Evolutionary conservation across 345 rosid genomes (phyloP), one percentile per base, ranked within the genome.

Genomic region (Theobroma cacao): DNA sequence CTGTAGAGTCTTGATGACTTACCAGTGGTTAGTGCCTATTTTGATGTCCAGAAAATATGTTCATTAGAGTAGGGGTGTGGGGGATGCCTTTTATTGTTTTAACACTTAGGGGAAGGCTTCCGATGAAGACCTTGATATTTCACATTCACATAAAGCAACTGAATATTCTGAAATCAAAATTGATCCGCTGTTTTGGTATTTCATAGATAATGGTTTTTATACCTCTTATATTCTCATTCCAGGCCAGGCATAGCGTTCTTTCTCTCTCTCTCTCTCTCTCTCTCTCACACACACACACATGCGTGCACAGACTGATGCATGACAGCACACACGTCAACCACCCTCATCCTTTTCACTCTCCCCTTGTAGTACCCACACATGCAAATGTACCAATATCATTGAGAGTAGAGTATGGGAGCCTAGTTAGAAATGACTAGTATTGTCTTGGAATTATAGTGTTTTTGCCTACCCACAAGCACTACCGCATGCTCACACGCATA

Each of bases 1-100:
- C 92, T 1, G 86, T 82, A 17, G 84, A 88, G 41, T 83, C 86
- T 45, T 85, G 61, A 87, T 73, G 61, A 41, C 38, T 60, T 75
- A 62, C 55, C 45, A n/a, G 33, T 73, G 84, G 91, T 89, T 63
- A 68, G 82, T 82, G n/a, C 30, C 30, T n/a, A 53, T 64, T 82
- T 48, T 84, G 75, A 45, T 78, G 5, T 43, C 18, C 0, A 3
- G 34, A 26, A 4, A 68, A 15, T 31, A 36, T 45, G 36, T 68
- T 68, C 15, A 70, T 31, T 28, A 70, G 28, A 26, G 59, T 55
- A 7, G 34, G 33, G 56, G 18, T 4, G 40, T 18, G n/a, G 55
- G 1, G n/a, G 17, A 8, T 50, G 33, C 2, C 5, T 5, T 34
- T 33, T 33, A 17, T 11, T 24, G 10, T 28, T 41, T n/a, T 53